These are phyloP conservation scores for Porcisia hertigi DNA, from an alignment of 208 protist species.

Conservation along the genomic window DNA sequence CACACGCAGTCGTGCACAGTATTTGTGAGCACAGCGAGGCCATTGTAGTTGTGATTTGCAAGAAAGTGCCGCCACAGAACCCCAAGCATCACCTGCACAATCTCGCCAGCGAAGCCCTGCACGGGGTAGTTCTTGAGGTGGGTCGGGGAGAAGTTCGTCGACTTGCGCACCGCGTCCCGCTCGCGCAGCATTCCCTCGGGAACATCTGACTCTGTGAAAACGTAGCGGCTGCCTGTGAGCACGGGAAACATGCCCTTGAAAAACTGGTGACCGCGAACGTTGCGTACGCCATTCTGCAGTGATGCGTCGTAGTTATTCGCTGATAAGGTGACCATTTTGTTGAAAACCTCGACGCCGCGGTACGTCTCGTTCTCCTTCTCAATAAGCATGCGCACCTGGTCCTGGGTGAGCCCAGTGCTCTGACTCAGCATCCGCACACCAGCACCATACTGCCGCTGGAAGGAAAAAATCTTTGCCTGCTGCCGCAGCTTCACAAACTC, in stretches of 20 bases:
- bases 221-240: constrained; percentile 88
- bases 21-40: constrained; percentile 90
- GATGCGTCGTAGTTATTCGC: constrained; percentile 90
- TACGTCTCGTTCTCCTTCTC: constrained; percentile 92
- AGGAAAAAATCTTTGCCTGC: constrained; percentile 94
- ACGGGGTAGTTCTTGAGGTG: constrained; percentile 94
- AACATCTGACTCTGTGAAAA: constrained; percentile 90
- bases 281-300: constrained; percentile 83
- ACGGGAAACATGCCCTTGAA: constrained; percentile 94
- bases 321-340: constrained; percentile 88
- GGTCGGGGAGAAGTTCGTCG: constrained; percentile 92
- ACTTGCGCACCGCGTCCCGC: constrained; percentile 60
- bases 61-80: constrained; percentile 90
- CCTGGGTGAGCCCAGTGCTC: constrained; percentile 89
- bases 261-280: constrained; percentile 87
- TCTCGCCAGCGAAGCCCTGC: constrained; percentile 93
- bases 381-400: constrained; percentile 91
- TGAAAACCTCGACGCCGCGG: constrained; percentile 87
- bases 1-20: constrained; percentile 95
- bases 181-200: constrained; percentile 75
- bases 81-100: constrained; percentile 94
- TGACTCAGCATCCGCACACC: constrained; percentile 92
- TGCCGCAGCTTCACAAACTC: constrained; percentile 92
- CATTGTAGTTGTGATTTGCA: constrained; percentile 86
- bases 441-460: constrained; percentile 93